Percentiles rank a stretch among this genome's conserved stretches.
Conservation (phyloP, 805 yeast genomes). For the Jamesozyma jinghongensis region DNA sequence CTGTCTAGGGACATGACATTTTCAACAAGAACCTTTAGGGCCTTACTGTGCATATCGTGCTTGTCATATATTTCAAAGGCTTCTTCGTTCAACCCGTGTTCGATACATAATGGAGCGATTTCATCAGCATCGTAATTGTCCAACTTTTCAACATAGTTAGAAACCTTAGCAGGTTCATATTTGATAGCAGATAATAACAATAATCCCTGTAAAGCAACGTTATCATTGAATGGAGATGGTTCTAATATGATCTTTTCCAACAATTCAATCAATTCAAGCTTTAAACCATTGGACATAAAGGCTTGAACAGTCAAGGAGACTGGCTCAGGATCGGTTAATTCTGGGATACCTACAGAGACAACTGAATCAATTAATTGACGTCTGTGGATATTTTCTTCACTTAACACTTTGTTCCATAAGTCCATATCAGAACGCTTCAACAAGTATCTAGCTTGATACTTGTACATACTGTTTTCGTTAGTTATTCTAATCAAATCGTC, state of each 20-base stretch:
- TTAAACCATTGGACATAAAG: slow-evolving; percentile 90
- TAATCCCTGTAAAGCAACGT: slow-evolving; percentile 89
- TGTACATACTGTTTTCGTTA: slow-evolving; percentile 95
- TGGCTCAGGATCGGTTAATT: slow-evolving; percentile 85
- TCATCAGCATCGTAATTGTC: slow-evolving; percentile 89
- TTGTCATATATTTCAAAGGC: slow-evolving; percentile 89
- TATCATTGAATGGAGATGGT: slow-evolving; percentile 94
- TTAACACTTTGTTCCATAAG: slow-evolving; percentile 75
- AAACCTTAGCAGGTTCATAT: slow-evolving; percentile 83
- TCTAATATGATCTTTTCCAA: slow-evolving; percentile 93
- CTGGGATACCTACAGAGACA: slow-evolving; percentile 93
- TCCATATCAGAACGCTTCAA: slow-evolving; percentile 76
- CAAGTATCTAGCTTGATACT: slow-evolving; percentile 96
- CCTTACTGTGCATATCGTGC: slow-evolving; percentile 66
- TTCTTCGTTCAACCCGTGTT: slow-evolving; percentile 82
- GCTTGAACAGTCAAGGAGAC: slow-evolving; percentile 90
- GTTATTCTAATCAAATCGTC: slow-evolving; percentile 84
- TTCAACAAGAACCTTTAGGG: slow-evolving; percentile 85
- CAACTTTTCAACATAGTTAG: slow-evolving; percentile 74
- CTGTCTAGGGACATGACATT: slow-evolving; percentile 91
- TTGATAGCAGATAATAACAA: slow-evolving; percentile 89
- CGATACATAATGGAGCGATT: slow-evolving; percentile 86
- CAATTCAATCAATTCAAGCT: slow-evolving; percentile 85
- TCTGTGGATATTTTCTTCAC: slow-evolving; percentile 72
- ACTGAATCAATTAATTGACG: slow-evolving; percentile 90